phyloP scores from a whole-genome alignment of 192 early-diverging fungal genomes.

The Backusella liffmaniae region DNA sequence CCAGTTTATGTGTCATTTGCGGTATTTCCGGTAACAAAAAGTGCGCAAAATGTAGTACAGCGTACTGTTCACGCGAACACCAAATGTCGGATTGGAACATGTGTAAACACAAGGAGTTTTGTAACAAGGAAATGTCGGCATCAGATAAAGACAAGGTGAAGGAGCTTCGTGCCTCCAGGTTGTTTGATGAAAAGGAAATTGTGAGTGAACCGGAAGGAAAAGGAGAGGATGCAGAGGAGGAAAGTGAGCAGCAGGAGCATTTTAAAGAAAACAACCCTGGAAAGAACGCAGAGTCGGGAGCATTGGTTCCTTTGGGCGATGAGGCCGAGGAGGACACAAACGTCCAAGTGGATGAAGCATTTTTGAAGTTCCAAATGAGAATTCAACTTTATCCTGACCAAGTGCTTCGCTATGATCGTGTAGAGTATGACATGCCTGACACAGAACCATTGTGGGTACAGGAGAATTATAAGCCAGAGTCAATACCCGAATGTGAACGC shows the following conservation, averaged over 20 bases:
- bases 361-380: constrained; percentile 87
- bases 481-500: constrained; percentile 66
- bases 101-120: constrained; percentile 68
- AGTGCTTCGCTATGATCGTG: constrained; percentile 74
- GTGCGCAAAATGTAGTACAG: constrained; percentile 77
- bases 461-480: constrained; percentile 60
- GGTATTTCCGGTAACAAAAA: constrained; percentile 67
- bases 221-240: constrained; percentile 48
- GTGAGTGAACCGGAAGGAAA: constrained; percentile 64
- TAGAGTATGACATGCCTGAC: constrained; percentile 56
- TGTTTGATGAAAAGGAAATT: constrained; percentile 66
- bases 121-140: constrained; percentile 28
- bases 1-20: constrained; percentile 64
- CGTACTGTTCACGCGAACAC: constrained; percentile 86
- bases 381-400: constrained; percentile 79
- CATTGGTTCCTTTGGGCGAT: constrained; percentile 45
- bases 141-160: constrained; percentile 27
- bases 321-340: constrained; percentile 59
- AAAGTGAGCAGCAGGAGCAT: constrained; percentile 36
- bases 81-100: constrained; percentile 82
- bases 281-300: not conserved
- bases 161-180: constrained; percentile 23
- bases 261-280: constrained; percentile 15
- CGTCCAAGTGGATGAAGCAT: constrained; percentile 85
- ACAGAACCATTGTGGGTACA: constrained; percentile 80